phyloP scores from a whole-genome alignment of 2,329 filamentous ascomycete species.

The Cordyceps farinosa region DNA sequence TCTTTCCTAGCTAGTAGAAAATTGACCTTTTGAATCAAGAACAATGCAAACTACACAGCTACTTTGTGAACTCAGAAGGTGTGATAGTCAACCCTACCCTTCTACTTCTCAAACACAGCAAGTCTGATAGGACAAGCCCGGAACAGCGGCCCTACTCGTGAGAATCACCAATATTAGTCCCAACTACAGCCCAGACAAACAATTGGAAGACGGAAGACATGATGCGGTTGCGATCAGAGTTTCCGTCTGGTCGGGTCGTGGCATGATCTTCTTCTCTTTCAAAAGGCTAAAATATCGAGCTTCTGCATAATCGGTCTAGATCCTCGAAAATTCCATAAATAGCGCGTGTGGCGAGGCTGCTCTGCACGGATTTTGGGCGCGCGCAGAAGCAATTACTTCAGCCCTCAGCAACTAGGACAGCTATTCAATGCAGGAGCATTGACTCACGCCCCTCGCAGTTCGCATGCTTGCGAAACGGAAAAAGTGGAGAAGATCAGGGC shows the following conservation, averaged over 20 bases:
- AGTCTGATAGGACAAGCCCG: too few species aligned
- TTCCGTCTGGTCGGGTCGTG: background rate
- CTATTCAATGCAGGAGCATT: slow-evolving; percentile 1
- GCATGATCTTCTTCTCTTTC: background rate
- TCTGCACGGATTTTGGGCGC: background rate
- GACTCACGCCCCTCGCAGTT: background rate
- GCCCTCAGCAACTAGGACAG: background rate
- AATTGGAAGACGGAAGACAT: too few species aligned
- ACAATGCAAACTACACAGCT: too few species aligned
- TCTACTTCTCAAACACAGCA: too few species aligned
- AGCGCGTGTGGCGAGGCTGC: background rate
- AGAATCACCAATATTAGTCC: too few species aligned
- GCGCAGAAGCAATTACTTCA: background rate
- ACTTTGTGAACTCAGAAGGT: too few species aligned
- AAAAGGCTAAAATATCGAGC: background rate
- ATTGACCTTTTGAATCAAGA: too few species aligned
- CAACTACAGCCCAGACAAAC: too few species aligned
- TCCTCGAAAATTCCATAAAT: background rate
- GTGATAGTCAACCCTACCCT: too few species aligned
- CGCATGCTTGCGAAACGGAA: background rate
- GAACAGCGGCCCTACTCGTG: too few species aligned
- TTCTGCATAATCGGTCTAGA: background rate
- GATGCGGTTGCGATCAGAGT: background rate
- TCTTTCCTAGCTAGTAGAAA: background rate
- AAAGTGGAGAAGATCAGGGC: background rate